Conservation (phyloP, 495 filamentous ascomycete species). For the Neurospora cerealis region DNA sequence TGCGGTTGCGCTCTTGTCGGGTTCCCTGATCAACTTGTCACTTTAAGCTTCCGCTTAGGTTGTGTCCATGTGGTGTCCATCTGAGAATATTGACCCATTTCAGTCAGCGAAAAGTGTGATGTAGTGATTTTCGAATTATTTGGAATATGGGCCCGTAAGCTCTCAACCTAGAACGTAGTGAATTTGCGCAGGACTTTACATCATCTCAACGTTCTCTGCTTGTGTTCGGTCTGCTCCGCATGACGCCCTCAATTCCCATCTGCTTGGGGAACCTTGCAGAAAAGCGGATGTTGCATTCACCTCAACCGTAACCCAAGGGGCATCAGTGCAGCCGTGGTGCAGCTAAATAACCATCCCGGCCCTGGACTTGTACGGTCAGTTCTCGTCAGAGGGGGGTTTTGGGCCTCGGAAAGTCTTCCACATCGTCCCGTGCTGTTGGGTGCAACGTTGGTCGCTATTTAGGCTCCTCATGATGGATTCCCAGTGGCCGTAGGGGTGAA, state of each 20-base stretch:
- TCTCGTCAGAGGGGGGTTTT: neutral
- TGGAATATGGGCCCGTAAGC: neutral
- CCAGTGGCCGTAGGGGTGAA: neutral
- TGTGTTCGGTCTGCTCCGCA: neutral
- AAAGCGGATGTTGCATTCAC: neutral
- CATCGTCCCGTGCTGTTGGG: neutral
- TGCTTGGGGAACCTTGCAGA: neutral
- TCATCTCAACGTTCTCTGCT: neutral
- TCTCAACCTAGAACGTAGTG: neutral
- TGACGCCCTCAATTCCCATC: neutral
- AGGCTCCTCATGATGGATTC: neutral
- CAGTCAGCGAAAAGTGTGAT: neutral
- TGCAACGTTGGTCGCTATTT: neutral
- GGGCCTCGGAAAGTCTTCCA: neutral
- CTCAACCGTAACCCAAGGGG: neutral
- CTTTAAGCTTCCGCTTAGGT: neutral
- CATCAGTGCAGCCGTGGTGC: neutral
- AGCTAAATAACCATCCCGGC: neutral
- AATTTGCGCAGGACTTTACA: neutral
- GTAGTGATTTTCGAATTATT: neutral
- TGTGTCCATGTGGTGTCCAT: neutral
- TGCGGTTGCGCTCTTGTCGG: neutral
- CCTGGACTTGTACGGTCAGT: neutral
- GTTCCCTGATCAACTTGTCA: neutral
- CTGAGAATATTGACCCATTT: neutral